Percentiles rank a stretch among this genome's conserved stretches.
Conservation (phyloP, 345 rosid genomes). For the Cochlearia excelsa region DNA sequence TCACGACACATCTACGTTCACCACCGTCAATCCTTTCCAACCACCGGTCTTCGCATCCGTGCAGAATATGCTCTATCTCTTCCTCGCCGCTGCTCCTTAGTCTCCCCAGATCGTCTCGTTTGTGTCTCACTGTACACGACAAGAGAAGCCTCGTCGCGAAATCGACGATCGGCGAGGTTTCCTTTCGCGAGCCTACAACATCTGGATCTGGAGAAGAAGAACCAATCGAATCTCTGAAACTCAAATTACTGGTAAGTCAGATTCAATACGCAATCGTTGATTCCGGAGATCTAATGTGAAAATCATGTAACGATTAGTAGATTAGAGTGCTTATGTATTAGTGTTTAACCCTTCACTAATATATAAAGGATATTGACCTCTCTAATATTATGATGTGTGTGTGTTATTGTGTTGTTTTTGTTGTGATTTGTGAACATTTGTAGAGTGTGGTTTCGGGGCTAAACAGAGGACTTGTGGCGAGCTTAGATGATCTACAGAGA, state of each 20-base stretch:
- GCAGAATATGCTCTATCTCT: conserved; percentile 1
- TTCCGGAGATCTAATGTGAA: too few species aligned
- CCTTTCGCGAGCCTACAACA: conserved; percentile 42
- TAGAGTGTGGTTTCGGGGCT: conserved; percentile 80
- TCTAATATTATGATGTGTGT: too few species aligned
- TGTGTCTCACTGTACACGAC: not conserved
- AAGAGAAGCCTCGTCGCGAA: conserved; percentile 36
- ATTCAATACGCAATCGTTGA: not conserved
- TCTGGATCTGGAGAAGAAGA: conserved; percentile 32
- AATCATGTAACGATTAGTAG: too few species aligned
- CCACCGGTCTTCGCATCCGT: conserved; percentile 15
- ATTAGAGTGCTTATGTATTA: not conserved
- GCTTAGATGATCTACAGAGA: conserved; percentile 52
- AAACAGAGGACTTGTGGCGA: conserved; percentile 85
- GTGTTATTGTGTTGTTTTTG: not conserved
- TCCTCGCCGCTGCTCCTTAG: conserved; percentile 1
- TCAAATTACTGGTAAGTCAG: conserved; percentile 55
- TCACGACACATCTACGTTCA: conserved; percentile 7
- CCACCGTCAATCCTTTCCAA: conserved; percentile 21
- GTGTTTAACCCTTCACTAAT: too few species aligned
- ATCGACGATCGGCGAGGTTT: conserved; percentile 45
- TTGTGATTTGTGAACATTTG: conserved; percentile 22
- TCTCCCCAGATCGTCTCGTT: conserved; percentile 11
- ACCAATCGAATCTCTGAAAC: conserved; percentile 42
- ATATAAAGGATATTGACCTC: too few species aligned